Evolutionary conservation across 2,329 filamentous ascomycete genomes (phyloP).

Genomic region (Aspergillus sp.): DNA sequence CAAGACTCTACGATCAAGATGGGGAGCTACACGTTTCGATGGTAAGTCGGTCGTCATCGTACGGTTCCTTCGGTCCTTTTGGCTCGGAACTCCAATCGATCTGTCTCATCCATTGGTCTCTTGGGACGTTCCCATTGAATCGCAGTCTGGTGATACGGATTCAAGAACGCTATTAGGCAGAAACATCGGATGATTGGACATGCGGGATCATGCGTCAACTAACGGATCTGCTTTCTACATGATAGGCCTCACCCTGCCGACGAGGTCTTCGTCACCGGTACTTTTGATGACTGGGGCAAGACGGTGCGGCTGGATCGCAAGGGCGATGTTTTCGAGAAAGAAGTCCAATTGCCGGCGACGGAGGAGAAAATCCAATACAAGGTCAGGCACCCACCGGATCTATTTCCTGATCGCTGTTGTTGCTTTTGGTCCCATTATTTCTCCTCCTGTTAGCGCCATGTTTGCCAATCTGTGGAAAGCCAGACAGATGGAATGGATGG

Average conservation of each 20-base stretch:
- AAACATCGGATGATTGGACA: background rate
- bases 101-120: background rate
- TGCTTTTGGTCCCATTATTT: background rate
- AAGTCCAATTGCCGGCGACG: conserved; percentile 67
- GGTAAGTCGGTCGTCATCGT: conserved; percentile 26
- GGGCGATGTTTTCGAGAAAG: conserved; percentile 73
- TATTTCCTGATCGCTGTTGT: conserved; percentile 2
- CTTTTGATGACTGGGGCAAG: conserved; percentile 92
- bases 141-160: background rate
- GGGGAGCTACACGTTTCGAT: conserved; percentile 38
- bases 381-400: conserved; percentile 54
- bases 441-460: conserved; percentile 1
- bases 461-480: background rate
- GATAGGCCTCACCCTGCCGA: conserved; percentile 77
- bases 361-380: conserved; percentile 87
- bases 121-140: background rate
- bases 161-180: background rate
- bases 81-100: conserved; percentile 9
- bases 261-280: conserved; percentile 92
- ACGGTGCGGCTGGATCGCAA: conserved; percentile 78
- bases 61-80: conserved; percentile 7
- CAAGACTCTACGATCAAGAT: conserved; percentile 18
- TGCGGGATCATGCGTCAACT: background rate
- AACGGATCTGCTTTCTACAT: conserved; percentile 23
- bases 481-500: background rate